A percentile compares a stretch with the other conserved stretches of the same genome.
These are phyloP conservation scores for Oxyria digyna DNA, from an alignment of 148 eudicot species.

Conservation along the genomic window DNA sequence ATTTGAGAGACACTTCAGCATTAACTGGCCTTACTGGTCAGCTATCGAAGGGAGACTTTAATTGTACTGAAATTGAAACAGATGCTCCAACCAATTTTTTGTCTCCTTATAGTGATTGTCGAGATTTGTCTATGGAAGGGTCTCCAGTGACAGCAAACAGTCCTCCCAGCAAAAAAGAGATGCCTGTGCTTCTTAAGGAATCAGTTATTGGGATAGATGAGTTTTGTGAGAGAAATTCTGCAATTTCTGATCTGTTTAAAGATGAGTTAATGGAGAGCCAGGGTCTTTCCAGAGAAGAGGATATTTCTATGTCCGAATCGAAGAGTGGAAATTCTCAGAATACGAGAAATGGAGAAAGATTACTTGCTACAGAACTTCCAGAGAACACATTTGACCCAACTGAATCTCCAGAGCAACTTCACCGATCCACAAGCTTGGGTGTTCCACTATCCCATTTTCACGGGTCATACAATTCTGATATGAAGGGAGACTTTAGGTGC, in stretches of 20 bases:
- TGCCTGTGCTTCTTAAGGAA: background rate
- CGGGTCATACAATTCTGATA: constrained; percentile 22
- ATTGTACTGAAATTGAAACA: background rate
- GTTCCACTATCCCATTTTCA: constrained; percentile 53
- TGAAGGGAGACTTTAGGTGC: background rate
- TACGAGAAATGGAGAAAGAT: constrained; percentile 17
- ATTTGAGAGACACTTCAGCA: constrained; percentile 19
- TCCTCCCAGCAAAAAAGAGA: background rate
- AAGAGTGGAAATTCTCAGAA: background rate
- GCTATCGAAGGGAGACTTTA: constrained; percentile 6
- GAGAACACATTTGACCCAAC: constrained; percentile 32
- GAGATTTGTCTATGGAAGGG: background rate
- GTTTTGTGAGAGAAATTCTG: too few species aligned
- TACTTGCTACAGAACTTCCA: constrained; percentile 25
- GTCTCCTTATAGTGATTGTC: background rate
- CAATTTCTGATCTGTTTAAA: too few species aligned
- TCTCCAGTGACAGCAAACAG: background rate
- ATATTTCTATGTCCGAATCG: background rate
- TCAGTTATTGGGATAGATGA: too few species aligned
- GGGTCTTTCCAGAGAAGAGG: too few species aligned
- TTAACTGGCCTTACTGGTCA: constrained; percentile 16
- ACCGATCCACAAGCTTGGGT: constrained; percentile 38
- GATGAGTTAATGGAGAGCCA: too few species aligned
- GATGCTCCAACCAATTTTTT: background rate
- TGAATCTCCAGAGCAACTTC: constrained; percentile 41